phyloP scores from a whole-genome alignment of 768 basidiomycete species.

The Amanita fuliginea region DNA sequence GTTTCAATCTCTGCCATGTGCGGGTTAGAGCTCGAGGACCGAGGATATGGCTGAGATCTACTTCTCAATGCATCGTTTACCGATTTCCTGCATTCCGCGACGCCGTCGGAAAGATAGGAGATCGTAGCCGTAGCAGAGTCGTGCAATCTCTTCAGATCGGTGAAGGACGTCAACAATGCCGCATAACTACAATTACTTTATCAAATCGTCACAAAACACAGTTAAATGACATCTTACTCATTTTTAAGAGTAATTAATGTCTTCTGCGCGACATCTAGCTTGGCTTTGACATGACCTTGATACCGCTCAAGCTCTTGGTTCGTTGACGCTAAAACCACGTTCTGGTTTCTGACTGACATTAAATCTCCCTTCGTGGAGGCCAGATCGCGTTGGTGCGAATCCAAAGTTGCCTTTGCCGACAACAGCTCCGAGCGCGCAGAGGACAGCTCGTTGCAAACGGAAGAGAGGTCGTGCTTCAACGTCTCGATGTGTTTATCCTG shows the following conservation, averaged over 20 bases:
- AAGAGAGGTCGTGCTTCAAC: not conserved
- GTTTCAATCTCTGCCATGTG: not conserved
- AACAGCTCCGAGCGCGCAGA: not conserved
- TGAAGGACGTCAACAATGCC: slow-evolving; percentile 7
- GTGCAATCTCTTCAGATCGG: slow-evolving; percentile 8
- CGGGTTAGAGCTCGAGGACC: not conserved
- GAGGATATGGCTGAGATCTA: not conserved
- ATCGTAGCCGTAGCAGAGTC: not conserved
- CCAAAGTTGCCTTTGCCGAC: not conserved
- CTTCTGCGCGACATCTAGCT: slow-evolving; percentile 1
- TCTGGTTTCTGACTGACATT: not conserved
- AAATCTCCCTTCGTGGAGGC: not conserved
- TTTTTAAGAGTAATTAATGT: not conserved
- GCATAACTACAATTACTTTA: not conserved
- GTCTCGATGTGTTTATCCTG: not conserved
- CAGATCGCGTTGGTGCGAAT: not conserved
- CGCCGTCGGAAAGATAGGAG: not conserved
- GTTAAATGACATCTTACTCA: not conserved
- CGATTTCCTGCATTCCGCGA: not conserved
- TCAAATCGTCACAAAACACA: not conserved
- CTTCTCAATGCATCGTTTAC: not conserved
- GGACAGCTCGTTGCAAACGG: not conserved
- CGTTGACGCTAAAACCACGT: not conserved
- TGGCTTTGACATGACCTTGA: slow-evolving; percentile 1
- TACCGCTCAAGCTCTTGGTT: slow-evolving; percentile 3